These are phyloP conservation scores for Hortaea sp. DNA, from an alignment of 2,329 filamentous ascomycete genomes.

Conservation along the genomic window DNA sequence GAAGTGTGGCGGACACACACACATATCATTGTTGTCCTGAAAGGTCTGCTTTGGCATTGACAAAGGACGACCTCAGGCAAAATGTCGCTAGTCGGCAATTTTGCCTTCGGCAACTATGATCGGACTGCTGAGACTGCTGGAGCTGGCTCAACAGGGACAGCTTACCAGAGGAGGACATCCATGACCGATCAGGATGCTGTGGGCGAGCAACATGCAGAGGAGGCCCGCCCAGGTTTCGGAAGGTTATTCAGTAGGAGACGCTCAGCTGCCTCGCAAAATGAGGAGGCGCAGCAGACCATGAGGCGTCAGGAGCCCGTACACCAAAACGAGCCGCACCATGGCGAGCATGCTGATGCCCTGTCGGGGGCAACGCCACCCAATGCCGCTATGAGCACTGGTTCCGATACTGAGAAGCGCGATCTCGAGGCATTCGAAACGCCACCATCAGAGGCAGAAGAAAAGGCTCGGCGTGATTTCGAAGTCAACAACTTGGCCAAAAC, in stretches of 20 bases:
- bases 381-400: not conserved
- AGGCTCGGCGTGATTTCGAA: slow-evolving; percentile 11
- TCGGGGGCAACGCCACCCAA: not conserved
- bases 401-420: slow-evolving; percentile 13
- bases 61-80: not conserved
- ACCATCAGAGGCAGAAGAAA: slow-evolving; percentile 9
- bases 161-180: slow-evolving; percentile 13
- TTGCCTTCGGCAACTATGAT: slow-evolving; percentile 33
- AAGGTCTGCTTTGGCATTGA: no score
- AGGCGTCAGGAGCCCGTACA: no score
- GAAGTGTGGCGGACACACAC: no score
- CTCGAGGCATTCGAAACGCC: slow-evolving; percentile 12
- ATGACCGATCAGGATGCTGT: slow-evolving; percentile 1
- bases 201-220: slow-evolving; percentile 1
- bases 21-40: no score
- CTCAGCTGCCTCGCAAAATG: no score
- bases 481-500: slow-evolving; percentile 34
- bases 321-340: not conserved
- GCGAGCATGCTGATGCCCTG: not conserved
- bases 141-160: slow-evolving; percentile 24
- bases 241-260: no score
- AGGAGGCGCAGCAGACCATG: not conserved
- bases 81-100: slow-evolving; percentile 36
- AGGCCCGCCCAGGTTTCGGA: no score
- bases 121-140: slow-evolving; percentile 27